phyloP scores from a whole-genome alignment of 345 rosid species.

The Stellera chamaejasme region DNA sequence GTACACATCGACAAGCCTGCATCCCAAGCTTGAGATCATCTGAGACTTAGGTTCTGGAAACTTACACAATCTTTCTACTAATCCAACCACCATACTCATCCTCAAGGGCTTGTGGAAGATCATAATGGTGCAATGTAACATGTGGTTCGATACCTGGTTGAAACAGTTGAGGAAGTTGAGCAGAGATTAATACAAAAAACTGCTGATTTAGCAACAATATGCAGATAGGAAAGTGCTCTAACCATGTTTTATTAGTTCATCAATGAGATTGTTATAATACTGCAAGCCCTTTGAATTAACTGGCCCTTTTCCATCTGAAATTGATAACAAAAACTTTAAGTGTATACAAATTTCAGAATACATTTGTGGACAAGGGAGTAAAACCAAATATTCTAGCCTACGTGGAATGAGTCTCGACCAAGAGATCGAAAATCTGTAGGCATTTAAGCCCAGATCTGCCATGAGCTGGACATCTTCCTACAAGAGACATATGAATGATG shows the following conservation, averaged over 20 bases:
- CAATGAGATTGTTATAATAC: slow-evolving; percentile 51
- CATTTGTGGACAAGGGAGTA: neutral
- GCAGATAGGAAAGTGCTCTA: slow-evolving; percentile 2
- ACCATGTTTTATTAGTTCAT: slow-evolving; percentile 43
- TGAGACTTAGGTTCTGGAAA: neutral
- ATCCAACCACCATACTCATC: slow-evolving; percentile 70
- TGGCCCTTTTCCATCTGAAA: slow-evolving; percentile 52
- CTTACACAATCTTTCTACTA: slow-evolving; percentile 39
- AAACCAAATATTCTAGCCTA: slow-evolving; percentile 9
- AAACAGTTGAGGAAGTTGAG: neutral
- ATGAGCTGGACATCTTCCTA: slow-evolving; percentile 84
- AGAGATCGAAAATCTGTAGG: slow-evolving; percentile 71
- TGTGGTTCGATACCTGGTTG: slow-evolving; percentile 57
- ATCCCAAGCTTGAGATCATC: neutral
- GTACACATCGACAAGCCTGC: neutral
- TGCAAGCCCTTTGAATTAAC: slow-evolving; percentile 44
- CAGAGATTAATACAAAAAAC: neutral
- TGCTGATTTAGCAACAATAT: neutral
- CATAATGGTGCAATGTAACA: slow-evolving; percentile 42
- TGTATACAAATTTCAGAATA: neutral
- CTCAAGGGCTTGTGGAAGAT: slow-evolving; percentile 60
- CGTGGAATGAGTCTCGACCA: slow-evolving; percentile 80
- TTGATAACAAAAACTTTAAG: neutral
- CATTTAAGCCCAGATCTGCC: slow-evolving; percentile 56
- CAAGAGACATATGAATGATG: slow-evolving; percentile 1